Base-by-base conservation (phyloP, 2,329 filamentous ascomycete genomes). In the Claviceps capensis region DNA sequence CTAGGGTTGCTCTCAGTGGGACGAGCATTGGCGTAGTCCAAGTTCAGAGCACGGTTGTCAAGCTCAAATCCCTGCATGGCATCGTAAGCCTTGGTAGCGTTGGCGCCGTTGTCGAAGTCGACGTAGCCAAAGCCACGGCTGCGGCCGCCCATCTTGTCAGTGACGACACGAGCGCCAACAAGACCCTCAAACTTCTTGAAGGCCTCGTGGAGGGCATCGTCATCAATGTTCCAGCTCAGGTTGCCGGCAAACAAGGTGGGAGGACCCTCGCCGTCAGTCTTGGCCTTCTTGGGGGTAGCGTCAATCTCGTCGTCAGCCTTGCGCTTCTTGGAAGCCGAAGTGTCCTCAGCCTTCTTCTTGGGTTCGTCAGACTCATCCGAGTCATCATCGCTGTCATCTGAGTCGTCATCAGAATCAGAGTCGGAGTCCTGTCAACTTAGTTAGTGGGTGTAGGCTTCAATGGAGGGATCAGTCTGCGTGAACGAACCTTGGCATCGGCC, bases 51-150 rank as follows among this genome's bases (percentile, higher is more conserved):
- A 62, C 88, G 87, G 56, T 82, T 82, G 61, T 90, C 86, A 49
- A 94, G 71, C 62, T 88, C 82, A 57, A 77, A 69, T 58, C 81
- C 85, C 62, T 88, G 79, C 82, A 86, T 89, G 62, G 78, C 81
- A 61, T 83, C 80, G 59, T 84, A 78, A 52, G 88, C 88, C 66
- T 82, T 83, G 61, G 78, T 77, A 52, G 85, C 86, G 65, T 80
- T 77, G 54, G 79, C 82, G 55, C 77, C 70, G 59, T 75, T 79
- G 65, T 76, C 74, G 70, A 90, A 95, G 74, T 95, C 89, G 62
- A 95, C 86, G 67, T 95, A 96, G 55, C 90, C 90, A 69, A 94
- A 95, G 59, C 88, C 90, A 72, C 89, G 89, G 69, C 89, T 91
- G 65, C 88, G 85, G 62, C 87, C 86, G 63, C 76, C 79, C 52